phyloP scores from a whole-genome alignment of 176 grass and related monocot species.

The Otatea glauca region DNA sequence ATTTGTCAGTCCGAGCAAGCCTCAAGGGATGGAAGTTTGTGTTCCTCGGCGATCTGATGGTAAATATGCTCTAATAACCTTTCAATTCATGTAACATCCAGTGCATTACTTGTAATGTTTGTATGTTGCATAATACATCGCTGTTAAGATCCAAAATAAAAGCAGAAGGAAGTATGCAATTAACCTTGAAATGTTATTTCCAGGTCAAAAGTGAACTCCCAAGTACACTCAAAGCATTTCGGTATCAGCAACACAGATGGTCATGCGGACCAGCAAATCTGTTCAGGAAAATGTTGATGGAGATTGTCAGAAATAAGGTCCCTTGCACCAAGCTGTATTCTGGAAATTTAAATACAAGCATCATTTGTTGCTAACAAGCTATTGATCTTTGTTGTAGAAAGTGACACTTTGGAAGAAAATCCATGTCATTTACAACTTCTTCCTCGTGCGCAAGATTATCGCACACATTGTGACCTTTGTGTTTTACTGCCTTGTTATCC shows the following conservation, averaged over 20 bases:
- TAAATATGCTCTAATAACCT: constrained; percentile 28
- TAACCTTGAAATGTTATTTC: constrained; percentile 12
- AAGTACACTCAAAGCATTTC: constrained; percentile 73
- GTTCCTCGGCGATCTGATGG: constrained; percentile 70
- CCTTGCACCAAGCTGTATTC: no score
- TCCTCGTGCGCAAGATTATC: no score
- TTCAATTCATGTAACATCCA: background rate
- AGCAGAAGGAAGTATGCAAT: background rate
- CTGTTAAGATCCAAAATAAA: background rate
- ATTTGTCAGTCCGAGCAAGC: constrained; percentile 73
- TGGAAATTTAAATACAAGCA: no score
- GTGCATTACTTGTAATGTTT: background rate
- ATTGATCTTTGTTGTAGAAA: no score
- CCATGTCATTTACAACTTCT: no score
- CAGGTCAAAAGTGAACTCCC: constrained; percentile 88
- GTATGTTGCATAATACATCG: no score
- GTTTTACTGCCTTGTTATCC: no score
- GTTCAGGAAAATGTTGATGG: constrained; percentile 82
- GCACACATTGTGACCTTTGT: no score
- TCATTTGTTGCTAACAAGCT: no score
- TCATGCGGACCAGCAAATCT: constrained; percentile 78
- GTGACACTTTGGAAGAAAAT: no score
- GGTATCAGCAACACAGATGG: constrained; percentile 88
- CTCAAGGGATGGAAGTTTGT: constrained; percentile 84
- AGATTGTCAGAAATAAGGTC: no score